Evolutionary conservation across 192 early-diverging fungal species (phyloP).

Genomic region (Coemansia sp.): DNA sequence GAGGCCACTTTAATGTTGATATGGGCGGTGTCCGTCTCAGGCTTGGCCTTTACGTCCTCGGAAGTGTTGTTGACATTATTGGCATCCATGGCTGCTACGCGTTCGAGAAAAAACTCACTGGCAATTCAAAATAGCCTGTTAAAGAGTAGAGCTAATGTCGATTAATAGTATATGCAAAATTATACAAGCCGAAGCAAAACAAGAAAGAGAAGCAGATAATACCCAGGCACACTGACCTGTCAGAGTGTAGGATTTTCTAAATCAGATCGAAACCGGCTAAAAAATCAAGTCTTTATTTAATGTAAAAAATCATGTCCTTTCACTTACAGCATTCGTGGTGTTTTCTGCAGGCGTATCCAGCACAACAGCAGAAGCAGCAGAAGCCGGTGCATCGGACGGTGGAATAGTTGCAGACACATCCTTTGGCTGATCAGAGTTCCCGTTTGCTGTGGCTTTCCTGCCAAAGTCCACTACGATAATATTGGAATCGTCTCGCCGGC

Average conservation of each 20-base stretch:
- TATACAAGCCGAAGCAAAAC: constrained; percentile 2
- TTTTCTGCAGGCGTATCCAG: neutral
- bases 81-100: neutral
- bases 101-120: neutral
- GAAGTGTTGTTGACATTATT: neutral
- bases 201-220: neutral
- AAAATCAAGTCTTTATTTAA: neutral
- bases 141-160: neutral
- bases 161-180: neutral
- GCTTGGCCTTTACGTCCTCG: constrained; percentile 55
- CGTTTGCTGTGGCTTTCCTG: neutral
- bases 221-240: neutral
- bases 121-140: neutral
- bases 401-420: neutral
- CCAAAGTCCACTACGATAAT: neutral
- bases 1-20: constrained; percentile 91
- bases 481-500: constrained; percentile 5
- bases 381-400: neutral
- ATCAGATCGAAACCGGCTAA: neutral
- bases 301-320: neutral
- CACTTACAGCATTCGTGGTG: constrained; percentile 4
- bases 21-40: constrained; percentile 60
- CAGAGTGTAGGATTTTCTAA: neutral
- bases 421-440: neutral
- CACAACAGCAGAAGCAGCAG: neutral